Evolutionary conservation across 1,284 basidiomycete genomes (phyloP), one percentile per base, ranked within the genome.

Genomic region (Mycosarcoma mackinlayi): DNA sequence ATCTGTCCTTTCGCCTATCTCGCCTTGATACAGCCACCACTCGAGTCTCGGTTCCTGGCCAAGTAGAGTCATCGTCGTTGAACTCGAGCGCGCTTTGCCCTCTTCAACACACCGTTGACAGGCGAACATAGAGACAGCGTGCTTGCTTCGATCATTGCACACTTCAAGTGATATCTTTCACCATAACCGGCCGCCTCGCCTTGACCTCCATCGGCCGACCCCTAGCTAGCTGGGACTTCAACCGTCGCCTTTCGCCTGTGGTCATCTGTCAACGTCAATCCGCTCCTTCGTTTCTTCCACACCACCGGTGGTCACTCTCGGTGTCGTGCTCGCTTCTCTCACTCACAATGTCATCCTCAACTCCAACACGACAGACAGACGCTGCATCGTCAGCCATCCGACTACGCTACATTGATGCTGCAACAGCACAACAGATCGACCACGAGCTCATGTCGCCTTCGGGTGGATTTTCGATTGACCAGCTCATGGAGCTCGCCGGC

Each of bases 401-500:
- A 1, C 35, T 82, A 31, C 68, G 78, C n/a, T 78, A 74, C 66
- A 67, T 82, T 54, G 53, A 65, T 23, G 72, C 77, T 11, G 40
- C 55, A 3, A 70, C 57, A 13, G 79, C 80, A 6, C 57, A 64
- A 25, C 53, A 73, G 38, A 72, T 82, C 42, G 80, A 82, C 37
- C 16, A 57, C 23, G 76, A 75, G 24, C 73, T 82, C 56, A 78
- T 82, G 76, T 75, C 76, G 0, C 27, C 66, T 6, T 40, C 58
- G 0, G 73, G 73, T 5, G 80, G 73, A 3, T 82, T 79, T 31
- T 73, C 70, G 13, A 71, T 81, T 25, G 76, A 77, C 34, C 82
- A 96, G 92, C 85, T 99, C 25, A 98, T 98, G 94, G 95, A 99
- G 81, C 88, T 99, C 3, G 96, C 96, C n/a, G 96, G 96, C 0